phyloP scores from a whole-genome alignment of 2,329 filamentous ascomycete species.

The Xylariaceae sp. region DNA sequence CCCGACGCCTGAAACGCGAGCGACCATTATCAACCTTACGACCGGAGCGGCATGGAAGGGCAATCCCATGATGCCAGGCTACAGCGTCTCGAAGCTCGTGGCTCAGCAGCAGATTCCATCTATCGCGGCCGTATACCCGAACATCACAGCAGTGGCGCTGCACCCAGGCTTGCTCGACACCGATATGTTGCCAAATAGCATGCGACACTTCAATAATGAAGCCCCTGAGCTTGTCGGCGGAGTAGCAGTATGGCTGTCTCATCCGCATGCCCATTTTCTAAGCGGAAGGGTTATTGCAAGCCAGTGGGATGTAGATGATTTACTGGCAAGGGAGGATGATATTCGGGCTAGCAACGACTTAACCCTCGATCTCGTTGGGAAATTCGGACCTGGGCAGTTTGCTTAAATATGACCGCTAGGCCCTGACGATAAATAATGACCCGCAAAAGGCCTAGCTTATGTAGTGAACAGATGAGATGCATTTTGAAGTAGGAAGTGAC shows the following conservation, averaged over 20 bases:
- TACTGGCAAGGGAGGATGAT: conserved; percentile 39
- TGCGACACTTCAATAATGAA: conserved; percentile 49
- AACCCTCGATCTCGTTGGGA: conserved; percentile 11
- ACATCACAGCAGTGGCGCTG: conserved; percentile 41
- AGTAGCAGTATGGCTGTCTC: conserved; percentile 39
- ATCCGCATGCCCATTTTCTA: conserved; percentile 43
- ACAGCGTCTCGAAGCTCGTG: conserved; percentile 43
- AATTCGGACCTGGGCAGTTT: conserved; percentile 5
- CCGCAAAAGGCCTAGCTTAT: too few species aligned
- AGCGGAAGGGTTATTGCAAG: conserved; percentile 42
- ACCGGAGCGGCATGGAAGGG: conserved; percentile 30
- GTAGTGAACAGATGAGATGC: too few species aligned
- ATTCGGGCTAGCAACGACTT: conserved; percentile 12
- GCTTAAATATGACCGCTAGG: background rate
- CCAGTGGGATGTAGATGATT: conserved; percentile 48
- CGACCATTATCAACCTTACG: conserved; percentile 39
- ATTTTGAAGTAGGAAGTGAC: too few species aligned
- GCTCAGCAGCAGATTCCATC: conserved; percentile 40
- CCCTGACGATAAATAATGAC: too few species aligned
- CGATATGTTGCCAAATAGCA: conserved; percentile 35
- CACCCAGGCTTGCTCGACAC: conserved; percentile 46
- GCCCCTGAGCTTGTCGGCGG: conserved; percentile 50
- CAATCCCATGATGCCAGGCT: conserved; percentile 36
- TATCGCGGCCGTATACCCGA: conserved; percentile 42
- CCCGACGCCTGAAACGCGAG: conserved; percentile 8